Evolutionary conservation across 2,329 filamentous ascomycete species (phyloP), one percentile per base, ranked within the genome.

Genomic region (Curvularia verruculosa): DNA sequence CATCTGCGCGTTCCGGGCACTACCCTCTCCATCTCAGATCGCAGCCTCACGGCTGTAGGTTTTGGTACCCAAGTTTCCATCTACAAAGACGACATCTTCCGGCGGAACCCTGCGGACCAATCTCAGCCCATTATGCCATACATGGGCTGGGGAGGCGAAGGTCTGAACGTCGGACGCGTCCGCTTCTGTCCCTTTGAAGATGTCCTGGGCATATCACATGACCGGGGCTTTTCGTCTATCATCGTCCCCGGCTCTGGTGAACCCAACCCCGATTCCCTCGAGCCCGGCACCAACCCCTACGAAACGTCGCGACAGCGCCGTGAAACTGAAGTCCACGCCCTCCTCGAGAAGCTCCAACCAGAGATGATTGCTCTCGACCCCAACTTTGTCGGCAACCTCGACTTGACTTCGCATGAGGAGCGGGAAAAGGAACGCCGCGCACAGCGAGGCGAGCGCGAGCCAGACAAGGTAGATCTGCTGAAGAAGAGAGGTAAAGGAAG

Each of bases 281-380:
- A 99, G 77, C 83, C 88, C 67, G 74, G 74, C 51, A 74, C 70
- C 12, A 99, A 99, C 81, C 95, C 95, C 31, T 98, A 94, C 84
- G 95, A 98, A 80, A 96, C 89, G 51, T 84, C 83, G 70, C 96
- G 95, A 79, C 93, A 98, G 80, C 87, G 95, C 69, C 93, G 96
- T 77, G 95, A 99, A 78, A 84, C 85, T 49, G 95, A 99, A 78
- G 92, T 99, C 75, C 92, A 90, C 81, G 83, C 85, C 12, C 83
- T 99, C 63, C 86, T 99, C 68, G 96, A 96, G 83, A 99, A 99
- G 81, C 83, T 99, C 46, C 87, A 93, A 70, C 94, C 95, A 3
- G 94, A 96, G 73, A 99, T 98, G 92, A 99, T 99, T 61, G 91
- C 92, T 1, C 82, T 99, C 21, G 89, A 99, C 73, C 94, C 95